These are phyloP conservation scores for Dictyostelium intermedium DNA, from an alignment of 78 protist species.

Conservation along the genomic window DNA sequence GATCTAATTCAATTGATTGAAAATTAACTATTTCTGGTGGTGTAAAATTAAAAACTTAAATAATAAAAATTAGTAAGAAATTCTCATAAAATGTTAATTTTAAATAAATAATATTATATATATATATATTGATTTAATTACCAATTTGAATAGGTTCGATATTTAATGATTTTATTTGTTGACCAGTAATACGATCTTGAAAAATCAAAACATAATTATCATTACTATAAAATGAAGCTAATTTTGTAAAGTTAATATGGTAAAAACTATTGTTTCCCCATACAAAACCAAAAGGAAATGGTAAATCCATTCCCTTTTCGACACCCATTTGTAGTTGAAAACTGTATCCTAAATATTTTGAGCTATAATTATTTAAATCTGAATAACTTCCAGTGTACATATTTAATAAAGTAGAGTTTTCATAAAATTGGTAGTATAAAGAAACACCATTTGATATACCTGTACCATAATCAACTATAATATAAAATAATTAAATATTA, in stretches of 20 bases:
- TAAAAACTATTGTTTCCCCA: background rate
- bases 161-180: background rate
- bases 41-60: background rate
- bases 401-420: background rate
- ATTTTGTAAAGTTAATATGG: background rate
- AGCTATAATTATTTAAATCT: background rate
- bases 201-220: background rate
- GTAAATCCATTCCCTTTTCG: background rate
- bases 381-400: background rate
- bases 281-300: background rate
- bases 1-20: background rate
- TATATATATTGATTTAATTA: too few species aligned
- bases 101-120: too few species aligned
- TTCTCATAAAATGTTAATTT: background rate
- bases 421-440: background rate
- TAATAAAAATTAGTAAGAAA: background rate
- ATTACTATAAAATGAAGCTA: background rate
- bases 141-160: background rate
- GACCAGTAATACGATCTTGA: background rate
- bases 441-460: background rate
- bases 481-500: too few species aligned
- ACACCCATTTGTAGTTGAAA: background rate
- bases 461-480: background rate
- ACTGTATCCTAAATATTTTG: background rate
- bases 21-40: background rate